These are phyloP conservation scores for Pseudogymnoascus sp. DNA, from an alignment of 2,329 filamentous ascomycete species.

Conservation along the genomic window DNA sequence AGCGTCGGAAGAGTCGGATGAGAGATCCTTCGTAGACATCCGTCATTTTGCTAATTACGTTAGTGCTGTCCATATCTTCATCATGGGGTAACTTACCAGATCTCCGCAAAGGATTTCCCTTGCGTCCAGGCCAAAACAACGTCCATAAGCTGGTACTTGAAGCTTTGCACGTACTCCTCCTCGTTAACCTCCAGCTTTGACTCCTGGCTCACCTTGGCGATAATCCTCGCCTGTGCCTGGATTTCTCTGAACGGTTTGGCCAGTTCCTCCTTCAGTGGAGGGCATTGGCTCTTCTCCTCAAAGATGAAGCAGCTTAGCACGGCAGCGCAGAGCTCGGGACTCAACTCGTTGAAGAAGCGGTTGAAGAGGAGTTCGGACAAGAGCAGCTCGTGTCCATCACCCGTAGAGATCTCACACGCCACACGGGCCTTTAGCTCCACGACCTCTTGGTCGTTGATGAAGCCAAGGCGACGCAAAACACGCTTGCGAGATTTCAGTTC, in stretches of 20 bases:
- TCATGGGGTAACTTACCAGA: slow-evolving; percentile 63
- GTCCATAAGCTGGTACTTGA: slow-evolving; percentile 97
- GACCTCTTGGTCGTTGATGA: slow-evolving; percentile 92
- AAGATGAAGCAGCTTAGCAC: slow-evolving; percentile 93
- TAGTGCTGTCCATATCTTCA: slow-evolving; percentile 18
- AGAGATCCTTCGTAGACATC: slow-evolving; percentile 95
- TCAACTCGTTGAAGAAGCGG: slow-evolving; percentile 93
- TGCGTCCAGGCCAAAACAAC: slow-evolving; percentile 89
- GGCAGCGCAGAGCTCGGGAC: slow-evolving; percentile 78
- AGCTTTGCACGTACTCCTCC: slow-evolving; percentile 80
- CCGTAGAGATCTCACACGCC: slow-evolving; percentile 86
- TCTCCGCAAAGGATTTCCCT: slow-evolving; percentile 82
- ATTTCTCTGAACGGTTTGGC: slow-evolving; percentile 81
- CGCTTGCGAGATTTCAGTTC: slow-evolving; percentile 95
- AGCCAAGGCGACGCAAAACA: slow-evolving; percentile 85
- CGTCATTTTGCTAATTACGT: slow-evolving; percentile 78
- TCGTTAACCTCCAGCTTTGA: slow-evolving; percentile 92
- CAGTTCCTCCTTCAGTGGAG: slow-evolving; percentile 73
- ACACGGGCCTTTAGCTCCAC: slow-evolving; percentile 96
- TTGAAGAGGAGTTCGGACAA: slow-evolving; percentile 92
- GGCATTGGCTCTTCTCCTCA: slow-evolving; percentile 84
- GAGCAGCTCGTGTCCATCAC: slow-evolving; percentile 81
- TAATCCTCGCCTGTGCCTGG: slow-evolving; percentile 74
- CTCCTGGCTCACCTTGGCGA: slow-evolving; percentile 91
- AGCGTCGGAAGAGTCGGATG: slow-evolving; percentile 88